Evolutionary conservation across 2,329 filamentous ascomycete genomes (phyloP).

Genomic region (Aspergillus thermomutatus): DNA sequence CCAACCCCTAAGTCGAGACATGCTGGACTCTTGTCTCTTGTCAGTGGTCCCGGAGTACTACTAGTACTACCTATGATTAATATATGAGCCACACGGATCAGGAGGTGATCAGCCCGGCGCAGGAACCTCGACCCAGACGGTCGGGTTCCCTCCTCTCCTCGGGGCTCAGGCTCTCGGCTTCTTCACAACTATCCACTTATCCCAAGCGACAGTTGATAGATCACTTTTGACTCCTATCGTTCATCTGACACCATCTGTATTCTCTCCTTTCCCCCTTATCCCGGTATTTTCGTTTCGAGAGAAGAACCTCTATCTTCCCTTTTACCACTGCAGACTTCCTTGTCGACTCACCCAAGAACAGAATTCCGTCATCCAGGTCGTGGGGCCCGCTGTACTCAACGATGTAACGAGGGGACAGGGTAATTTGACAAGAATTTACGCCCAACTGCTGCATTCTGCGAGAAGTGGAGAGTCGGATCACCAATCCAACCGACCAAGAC

Average conservation of each 20-base stretch:
- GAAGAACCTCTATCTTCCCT: background rate
- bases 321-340: background rate
- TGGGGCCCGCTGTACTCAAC: background rate
- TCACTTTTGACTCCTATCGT: background rate
- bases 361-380: background rate
- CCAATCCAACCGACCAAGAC: background rate
- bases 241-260: background rate
- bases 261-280: background rate
- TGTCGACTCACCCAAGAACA: background rate
- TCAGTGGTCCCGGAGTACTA: background rate
- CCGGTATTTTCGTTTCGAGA: background rate
- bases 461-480: background rate
- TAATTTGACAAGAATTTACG: background rate
- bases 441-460: background rate
- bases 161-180: background rate
- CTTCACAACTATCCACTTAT: background rate
- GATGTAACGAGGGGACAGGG: background rate
- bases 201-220: background rate
- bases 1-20: background rate
- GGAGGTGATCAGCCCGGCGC: constrained; percentile 24
- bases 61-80: background rate
- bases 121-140: constrained; percentile 28
- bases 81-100: constrained; percentile 11
- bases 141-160: constrained; percentile 19
- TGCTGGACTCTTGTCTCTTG: background rate